These are phyloP conservation scores for Suillus subaureus DNA, from an alignment of 768 basidiomycete genomes.

Conservation along the genomic window DNA sequence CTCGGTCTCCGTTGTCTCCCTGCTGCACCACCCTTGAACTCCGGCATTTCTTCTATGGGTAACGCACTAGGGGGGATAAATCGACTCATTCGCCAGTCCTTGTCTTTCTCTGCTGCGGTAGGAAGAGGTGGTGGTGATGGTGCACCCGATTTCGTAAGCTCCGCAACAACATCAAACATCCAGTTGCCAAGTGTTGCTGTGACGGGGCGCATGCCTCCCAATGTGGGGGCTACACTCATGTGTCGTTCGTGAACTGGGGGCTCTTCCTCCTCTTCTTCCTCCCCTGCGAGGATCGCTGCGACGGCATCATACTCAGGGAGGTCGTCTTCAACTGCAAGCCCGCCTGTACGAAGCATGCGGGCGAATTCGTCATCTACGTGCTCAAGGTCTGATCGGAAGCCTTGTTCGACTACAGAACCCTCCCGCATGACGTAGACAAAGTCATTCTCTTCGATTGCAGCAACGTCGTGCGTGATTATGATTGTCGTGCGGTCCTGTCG, in stretches of 20 bases:
- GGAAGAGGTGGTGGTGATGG: slow-evolving; percentile 26
- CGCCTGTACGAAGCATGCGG: slow-evolving; percentile 68
- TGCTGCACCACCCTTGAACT: slow-evolving; percentile 25
- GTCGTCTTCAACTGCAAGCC: slow-evolving; percentile 47
- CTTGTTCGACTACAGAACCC: slow-evolving; percentile 79
- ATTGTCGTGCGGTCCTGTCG: slow-evolving; percentile 61
- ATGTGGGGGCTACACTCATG: slow-evolving; percentile 42
- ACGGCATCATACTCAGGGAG: slow-evolving; percentile 40
- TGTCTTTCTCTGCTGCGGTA: slow-evolving; percentile 6
- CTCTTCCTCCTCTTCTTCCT: slow-evolving; percentile 39
- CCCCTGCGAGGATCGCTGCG: slow-evolving; percentile 51
- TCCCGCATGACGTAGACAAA: slow-evolving; percentile 92
- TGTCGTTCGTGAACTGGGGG: slow-evolving; percentile 37
- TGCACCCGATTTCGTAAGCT: slow-evolving; percentile 48
- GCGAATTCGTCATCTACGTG: slow-evolving; percentile 64
- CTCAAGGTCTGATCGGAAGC: slow-evolving; percentile 83
- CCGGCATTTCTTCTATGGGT: slow-evolving; percentile 18
- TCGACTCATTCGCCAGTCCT: slow-evolving; percentile 32
- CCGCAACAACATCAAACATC: slow-evolving; percentile 82
- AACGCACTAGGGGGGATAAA: slow-evolving; percentile 38
- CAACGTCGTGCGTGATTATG: slow-evolving; percentile 89
- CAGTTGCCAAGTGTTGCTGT: slow-evolving; percentile 64
- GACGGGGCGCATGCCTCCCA: slow-evolving; percentile 48
- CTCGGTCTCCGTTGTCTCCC: slow-evolving; percentile 26
- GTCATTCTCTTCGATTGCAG: slow-evolving; percentile 72